Conservation (phyloP, 352 stramenopile species). For the Globisporangium yorkense region DNA sequence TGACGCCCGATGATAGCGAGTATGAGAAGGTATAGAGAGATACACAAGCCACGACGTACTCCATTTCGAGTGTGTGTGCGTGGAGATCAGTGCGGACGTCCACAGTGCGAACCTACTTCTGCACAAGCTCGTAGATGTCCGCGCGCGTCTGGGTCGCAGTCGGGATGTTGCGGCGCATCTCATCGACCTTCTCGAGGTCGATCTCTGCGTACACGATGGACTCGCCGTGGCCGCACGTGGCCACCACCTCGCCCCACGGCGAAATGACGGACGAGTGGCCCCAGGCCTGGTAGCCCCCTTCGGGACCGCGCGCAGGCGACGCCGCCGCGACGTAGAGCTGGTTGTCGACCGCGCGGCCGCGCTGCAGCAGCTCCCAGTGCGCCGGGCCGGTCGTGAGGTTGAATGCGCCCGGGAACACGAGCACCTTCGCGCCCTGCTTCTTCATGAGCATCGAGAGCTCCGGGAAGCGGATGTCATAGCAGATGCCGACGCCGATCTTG, state of each 20-base stretch:
- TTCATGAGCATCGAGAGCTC: slow-evolving; percentile 97
- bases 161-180: slow-evolving; percentile 96
- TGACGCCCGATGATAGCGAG: not conserved
- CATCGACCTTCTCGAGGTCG: slow-evolving; percentile 90
- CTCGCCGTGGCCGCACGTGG: slow-evolving; percentile 91
- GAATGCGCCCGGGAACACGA: slow-evolving; percentile 85
- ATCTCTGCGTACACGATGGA: slow-evolving; percentile 95
- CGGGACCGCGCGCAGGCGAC: slow-evolving; percentile 92
- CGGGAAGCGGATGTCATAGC: slow-evolving; percentile 99
- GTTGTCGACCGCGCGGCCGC: slow-evolving; percentile 91
- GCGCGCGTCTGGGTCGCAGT: slow-evolving; percentile 91
- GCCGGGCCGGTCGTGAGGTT: slow-evolving; percentile 92
- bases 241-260: slow-evolving; percentile 97
- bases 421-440: slow-evolving; percentile 81
- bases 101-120: slow-evolving; percentile 44
- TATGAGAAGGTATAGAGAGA: not conserved
- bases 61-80: too few species aligned
- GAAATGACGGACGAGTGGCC: slow-evolving; percentile 96
- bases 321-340: slow-evolving; percentile 96
- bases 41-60: not conserved
- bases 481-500: slow-evolving; percentile 98
- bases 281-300: slow-evolving; percentile 98
- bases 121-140: slow-evolving; percentile 93
- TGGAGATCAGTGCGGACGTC: too few species aligned
- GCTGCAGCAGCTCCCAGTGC: slow-evolving; percentile 99